Conservation (phyloP, 164 flowering plant genomes). For the Taxillus chinensis region DNA sequence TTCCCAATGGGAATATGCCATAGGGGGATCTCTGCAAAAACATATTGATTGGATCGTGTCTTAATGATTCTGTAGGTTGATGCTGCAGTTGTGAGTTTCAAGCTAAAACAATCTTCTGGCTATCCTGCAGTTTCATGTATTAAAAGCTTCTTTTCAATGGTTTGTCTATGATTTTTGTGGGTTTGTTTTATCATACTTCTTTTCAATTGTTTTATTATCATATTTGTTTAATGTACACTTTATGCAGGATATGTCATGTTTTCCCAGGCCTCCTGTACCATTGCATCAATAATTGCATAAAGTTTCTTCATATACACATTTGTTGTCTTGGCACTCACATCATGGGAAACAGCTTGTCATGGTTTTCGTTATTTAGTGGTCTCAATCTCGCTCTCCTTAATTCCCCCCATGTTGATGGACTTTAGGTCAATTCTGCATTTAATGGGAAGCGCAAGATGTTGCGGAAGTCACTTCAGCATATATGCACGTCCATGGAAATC, state of each 20-base stretch:
- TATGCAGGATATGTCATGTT: too few relatives aligned
- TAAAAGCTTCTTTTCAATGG: conserved; percentile 82
- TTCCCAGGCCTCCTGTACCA: too few relatives aligned
- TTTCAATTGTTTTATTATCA: not conserved
- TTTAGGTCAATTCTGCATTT: conserved; percentile 81
- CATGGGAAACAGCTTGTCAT: too few relatives aligned
- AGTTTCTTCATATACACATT: too few relatives aligned
- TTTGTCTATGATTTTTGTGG: conserved; percentile 8
- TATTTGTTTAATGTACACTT: not conserved
- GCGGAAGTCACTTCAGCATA: conserved; percentile 71
- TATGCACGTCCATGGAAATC: conserved; percentile 47
- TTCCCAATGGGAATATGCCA: too few relatives aligned
- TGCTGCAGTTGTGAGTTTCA: conserved; percentile 78
- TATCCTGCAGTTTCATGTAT: conserved; percentile 64
- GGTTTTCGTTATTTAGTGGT: too few relatives aligned
- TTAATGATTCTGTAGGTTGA: conserved; percentile 55
- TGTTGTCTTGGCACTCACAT: too few relatives aligned
- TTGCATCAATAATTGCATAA: too few relatives aligned
- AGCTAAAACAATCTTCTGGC: conserved; percentile 55
- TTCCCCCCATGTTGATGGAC: not conserved
- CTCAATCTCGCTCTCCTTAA: not conserved
- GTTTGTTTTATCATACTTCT: not conserved
- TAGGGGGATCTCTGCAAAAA: too few relatives aligned
- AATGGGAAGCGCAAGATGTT: conserved; percentile 93
- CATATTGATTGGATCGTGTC: not conserved